phyloP scores from a whole-genome alignment of 495 filamentous ascomycete genomes.

The Jackrogersella minutella region DNA sequence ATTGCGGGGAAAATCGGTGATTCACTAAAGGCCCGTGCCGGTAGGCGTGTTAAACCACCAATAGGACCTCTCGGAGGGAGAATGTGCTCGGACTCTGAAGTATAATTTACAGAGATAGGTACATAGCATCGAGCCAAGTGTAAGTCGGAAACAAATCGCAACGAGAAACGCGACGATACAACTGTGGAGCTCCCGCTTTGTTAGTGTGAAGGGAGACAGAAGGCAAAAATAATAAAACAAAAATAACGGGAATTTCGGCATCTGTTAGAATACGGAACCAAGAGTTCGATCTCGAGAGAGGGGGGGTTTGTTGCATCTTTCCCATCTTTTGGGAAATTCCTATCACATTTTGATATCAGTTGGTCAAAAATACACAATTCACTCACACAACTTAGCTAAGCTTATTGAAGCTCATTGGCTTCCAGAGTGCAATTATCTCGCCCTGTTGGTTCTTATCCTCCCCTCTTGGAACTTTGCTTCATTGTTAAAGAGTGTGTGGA shows the following conservation, averaged over 20 bases:
- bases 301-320: slow-evolving; percentile 25
- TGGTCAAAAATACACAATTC: background rate
- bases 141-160: slow-evolving; percentile 8
- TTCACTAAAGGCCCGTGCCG: slow-evolving; percentile 15
- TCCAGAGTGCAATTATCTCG: background rate
- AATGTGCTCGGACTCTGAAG: slow-evolving; percentile 36
- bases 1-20: slow-evolving; percentile 33
- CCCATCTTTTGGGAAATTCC: background rate
- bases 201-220: slow-evolving; percentile 2
- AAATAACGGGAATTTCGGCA: slow-evolving; percentile 24
- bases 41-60: slow-evolving; percentile 19
- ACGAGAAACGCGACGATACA: slow-evolving; percentile 9
- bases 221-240: background rate
- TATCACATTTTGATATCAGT: slow-evolving; percentile 1
- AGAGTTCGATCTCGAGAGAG: slow-evolving; percentile 10
- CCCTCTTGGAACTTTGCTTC: slow-evolving; percentile 9
- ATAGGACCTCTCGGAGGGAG: slow-evolving; percentile 16
- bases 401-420: background rate
- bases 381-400: slow-evolving; percentile 7
- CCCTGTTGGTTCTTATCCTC: background rate
- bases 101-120: slow-evolving; percentile 29
- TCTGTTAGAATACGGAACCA: slow-evolving; percentile 11
- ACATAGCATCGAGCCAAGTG: slow-evolving; percentile 17
- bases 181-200: slow-evolving; percentile 1
- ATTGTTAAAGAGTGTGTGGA: slow-evolving; percentile 1